Evolutionary conservation across 208 protist species (phyloP).

Genomic region (Phytomonas serpens): DNA sequence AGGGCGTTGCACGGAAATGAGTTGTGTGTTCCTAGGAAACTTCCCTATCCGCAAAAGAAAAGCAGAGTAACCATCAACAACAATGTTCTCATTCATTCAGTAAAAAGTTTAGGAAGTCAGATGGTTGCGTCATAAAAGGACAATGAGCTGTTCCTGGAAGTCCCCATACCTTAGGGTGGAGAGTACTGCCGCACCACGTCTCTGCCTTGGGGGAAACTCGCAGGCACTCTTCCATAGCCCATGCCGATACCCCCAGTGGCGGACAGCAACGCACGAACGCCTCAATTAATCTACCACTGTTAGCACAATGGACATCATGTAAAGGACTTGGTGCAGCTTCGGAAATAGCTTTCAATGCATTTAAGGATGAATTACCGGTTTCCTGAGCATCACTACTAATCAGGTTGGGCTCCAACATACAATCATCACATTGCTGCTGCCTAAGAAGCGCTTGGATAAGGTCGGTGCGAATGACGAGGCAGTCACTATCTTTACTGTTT

Average conservation of each 20-base stretch:
- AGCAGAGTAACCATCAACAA: neutral
- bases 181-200: constrained; percentile 42
- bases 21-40: neutral
- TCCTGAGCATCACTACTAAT: neutral
- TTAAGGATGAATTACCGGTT: neutral
- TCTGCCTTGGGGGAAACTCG: constrained; percentile 31
- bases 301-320: neutral
- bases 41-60: neutral
- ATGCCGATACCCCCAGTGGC: constrained; percentile 42
- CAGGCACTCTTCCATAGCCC: constrained; percentile 80
- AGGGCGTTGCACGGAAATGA: neutral
- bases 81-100: neutral
- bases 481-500: neutral
- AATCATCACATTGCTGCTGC: neutral
- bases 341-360: neutral
- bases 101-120: constrained; percentile 20
- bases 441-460: neutral
- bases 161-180: constrained; percentile 56
- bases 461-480: neutral
- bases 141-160: constrained; percentile 49
- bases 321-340: neutral
- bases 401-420: neutral
- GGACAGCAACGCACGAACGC: constrained; percentile 30
- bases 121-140: constrained; percentile 45
- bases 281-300: constrained; percentile 8